Percentiles rank a stretch among this genome's conserved stretches.
These are phyloP conservation scores for Kwoniella mangroviensis DNA, from an alignment of 768 basidiomycete genomes.

Conservation along the genomic window DNA sequence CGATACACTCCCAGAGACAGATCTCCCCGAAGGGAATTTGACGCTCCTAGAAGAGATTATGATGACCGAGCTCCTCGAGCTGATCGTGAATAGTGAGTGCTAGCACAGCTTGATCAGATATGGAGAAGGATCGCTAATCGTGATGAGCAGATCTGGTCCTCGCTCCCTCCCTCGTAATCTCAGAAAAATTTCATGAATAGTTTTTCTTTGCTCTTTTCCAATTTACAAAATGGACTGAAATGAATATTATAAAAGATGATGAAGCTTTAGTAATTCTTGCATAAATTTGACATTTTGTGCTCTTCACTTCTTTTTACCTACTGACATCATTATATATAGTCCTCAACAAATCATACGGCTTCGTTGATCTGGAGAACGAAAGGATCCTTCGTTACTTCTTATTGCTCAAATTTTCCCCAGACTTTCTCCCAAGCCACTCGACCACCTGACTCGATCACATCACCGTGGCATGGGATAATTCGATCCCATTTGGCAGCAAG, in stretches of 20 bases:
- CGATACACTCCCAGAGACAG: conserved; percentile 31
- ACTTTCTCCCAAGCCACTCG: conserved; percentile 62
- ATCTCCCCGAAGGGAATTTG: conserved; percentile 51
- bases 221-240: too few relatives aligned
- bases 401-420: conserved; percentile 38
- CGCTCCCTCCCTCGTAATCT: too few relatives aligned
- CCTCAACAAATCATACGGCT: too few relatives aligned
- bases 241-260: too few relatives aligned
- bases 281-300: too few relatives aligned
- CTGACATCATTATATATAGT: neutral
- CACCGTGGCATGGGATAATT: conserved; percentile 61
- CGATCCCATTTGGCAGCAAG: conserved; percentile 44
- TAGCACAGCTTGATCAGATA: neutral
- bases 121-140: too few relatives aligned
- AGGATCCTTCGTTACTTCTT: neutral
- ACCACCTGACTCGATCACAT: conserved; percentile 69
- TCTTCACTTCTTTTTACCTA: neutral
- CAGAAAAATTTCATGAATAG: too few relatives aligned
- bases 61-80: conserved; percentile 25
- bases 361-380: too few relatives aligned
- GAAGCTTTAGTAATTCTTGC: too few relatives aligned
- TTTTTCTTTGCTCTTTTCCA: too few relatives aligned
- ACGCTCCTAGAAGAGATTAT: conserved; percentile 24
- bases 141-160: too few relatives aligned
- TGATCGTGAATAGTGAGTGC: conserved; percentile 17